Evolutionary conservation across 192 early-diverging fungal genomes (phyloP).

Genomic region (Chytriomyces sp.): DNA sequence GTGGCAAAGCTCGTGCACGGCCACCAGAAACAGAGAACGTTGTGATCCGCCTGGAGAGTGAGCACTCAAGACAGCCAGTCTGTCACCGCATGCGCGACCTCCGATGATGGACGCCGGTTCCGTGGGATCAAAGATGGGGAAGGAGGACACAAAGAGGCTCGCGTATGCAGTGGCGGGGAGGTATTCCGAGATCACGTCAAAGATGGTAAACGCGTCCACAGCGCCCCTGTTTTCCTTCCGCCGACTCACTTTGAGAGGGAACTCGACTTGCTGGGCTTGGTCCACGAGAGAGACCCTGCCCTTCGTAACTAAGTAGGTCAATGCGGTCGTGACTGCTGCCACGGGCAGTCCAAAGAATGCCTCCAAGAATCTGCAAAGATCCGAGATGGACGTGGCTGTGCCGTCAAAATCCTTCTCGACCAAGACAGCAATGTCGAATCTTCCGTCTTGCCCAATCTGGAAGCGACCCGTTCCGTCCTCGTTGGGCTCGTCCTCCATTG

Average conservation of each 20-base stretch:
- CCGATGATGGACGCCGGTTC: not conserved
- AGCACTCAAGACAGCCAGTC: not conserved
- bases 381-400: too few species aligned
- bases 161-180: not conserved
- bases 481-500: not conserved
- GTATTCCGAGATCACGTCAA: not conserved
- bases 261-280: not conserved
- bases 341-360: not conserved
- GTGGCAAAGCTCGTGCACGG: not conserved
- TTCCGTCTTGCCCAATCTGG: not conserved
- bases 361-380: not conserved
- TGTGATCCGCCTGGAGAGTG: not conserved
- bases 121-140: not conserved
- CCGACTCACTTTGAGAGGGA: not conserved
- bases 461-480: not conserved
- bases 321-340: not conserved
- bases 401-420: not conserved
- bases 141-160: not conserved
- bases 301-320: not conserved
- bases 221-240: not conserved
- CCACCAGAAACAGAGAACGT: not conserved
- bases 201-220: not conserved
- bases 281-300: not conserved
- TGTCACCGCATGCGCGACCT: constrained; percentile 1
- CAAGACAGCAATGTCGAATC: not conserved